Base-by-base conservation (phyloP, 305 asterid genomes). In the Plantago lanceolata region DNA sequence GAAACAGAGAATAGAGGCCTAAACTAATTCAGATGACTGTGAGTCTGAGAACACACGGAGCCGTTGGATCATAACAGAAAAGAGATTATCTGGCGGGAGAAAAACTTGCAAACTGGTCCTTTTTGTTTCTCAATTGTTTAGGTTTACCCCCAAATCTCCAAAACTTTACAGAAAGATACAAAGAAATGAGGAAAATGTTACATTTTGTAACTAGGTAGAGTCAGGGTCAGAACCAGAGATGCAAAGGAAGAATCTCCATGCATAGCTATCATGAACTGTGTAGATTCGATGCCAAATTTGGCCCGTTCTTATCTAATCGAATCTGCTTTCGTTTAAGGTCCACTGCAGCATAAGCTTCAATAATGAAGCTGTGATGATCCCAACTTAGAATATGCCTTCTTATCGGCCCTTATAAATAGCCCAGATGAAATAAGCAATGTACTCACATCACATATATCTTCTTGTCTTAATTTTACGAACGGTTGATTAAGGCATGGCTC, bases 401-500 rank as follows among this genome's bases (percentile, higher is more conserved):
- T 57, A 20, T 19, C 28, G 8, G 16, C 11, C 19, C 14, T 8
- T 8, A 5, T 58, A 58, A 28, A 33, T 28, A 57, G 24, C 48
- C 48, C 26, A 19, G 21, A 57, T 3, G 28, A 19, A n/a, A 31
- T 35, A 9, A 33, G 20, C 17, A 19, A 19, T 15, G 19, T 18
- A 7, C 7, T 24, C 60, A 28, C 20, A 55, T 31, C 37, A 28
- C 50, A 13, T 12, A 1, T 15, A 6, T 5, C 16, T 14, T 16
- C 15, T 55, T 9, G 33, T 5, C 17, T 15, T 15, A 5, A 16
- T 16, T 15, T 11, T 43, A 28, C 15, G 20, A 5, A 55, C 13
- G 11, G 4, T 8, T 26, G 33, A 31, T 7, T 8, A 13, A 26
- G 15, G 5, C 28, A 69, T 69, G 74, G 59, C 66, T 58, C 62